Conservation (phyloP, 352 stramenopile genomes). For the Pilasporangium apinafurcum region DNA sequence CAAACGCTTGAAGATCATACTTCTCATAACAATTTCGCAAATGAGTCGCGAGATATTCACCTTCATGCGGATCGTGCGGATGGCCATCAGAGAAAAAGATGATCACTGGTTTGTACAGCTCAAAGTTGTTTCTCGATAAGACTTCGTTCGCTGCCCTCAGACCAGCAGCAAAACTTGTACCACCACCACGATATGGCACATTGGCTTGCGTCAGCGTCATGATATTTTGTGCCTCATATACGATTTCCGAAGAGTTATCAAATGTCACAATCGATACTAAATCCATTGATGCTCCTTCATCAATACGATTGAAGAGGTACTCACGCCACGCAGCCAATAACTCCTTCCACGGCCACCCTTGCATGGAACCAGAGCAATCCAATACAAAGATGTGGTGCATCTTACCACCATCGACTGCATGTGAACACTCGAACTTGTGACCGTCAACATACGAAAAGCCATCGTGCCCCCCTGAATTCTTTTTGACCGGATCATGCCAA, state of each 20-base stretch:
- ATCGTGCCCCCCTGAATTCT: slow-evolving; percentile 20
- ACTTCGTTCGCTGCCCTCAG: slow-evolving; percentile 57
- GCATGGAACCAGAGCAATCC: slow-evolving; percentile 77
- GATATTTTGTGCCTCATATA: slow-evolving; percentile 49
- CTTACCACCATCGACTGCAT: slow-evolving; percentile 35
- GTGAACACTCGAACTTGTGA: slow-evolving; percentile 74
- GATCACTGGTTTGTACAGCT: slow-evolving; percentile 53
- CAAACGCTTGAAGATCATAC: slow-evolving; percentile 53
- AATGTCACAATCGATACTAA: slow-evolving; percentile 79
- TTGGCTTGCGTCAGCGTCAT: slow-evolving; percentile 18
- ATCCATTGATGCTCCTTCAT: slow-evolving; percentile 38
- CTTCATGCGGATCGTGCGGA: slow-evolving; percentile 28
- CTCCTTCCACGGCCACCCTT: slow-evolving; percentile 41
- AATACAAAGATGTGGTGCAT: slow-evolving; percentile 80
- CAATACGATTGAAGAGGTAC: slow-evolving; percentile 66
- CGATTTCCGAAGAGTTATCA: slow-evolving; percentile 25
- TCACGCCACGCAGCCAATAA: slow-evolving; percentile 49
- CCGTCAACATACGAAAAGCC: slow-evolving; percentile 50
- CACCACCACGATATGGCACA: slow-evolving; percentile 29
- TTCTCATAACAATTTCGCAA: slow-evolving; percentile 49
- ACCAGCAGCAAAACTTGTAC: slow-evolving; percentile 45
- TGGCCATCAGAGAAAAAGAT: slow-evolving; percentile 81
- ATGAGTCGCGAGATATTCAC: slow-evolving; percentile 45
- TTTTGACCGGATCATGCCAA: slow-evolving; percentile 40
- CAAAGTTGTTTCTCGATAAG: slow-evolving; percentile 56